These are phyloP conservation scores for Tulasnella sp. DNA, from an alignment of 768 basidiomycete species.

Conservation along the genomic window DNA sequence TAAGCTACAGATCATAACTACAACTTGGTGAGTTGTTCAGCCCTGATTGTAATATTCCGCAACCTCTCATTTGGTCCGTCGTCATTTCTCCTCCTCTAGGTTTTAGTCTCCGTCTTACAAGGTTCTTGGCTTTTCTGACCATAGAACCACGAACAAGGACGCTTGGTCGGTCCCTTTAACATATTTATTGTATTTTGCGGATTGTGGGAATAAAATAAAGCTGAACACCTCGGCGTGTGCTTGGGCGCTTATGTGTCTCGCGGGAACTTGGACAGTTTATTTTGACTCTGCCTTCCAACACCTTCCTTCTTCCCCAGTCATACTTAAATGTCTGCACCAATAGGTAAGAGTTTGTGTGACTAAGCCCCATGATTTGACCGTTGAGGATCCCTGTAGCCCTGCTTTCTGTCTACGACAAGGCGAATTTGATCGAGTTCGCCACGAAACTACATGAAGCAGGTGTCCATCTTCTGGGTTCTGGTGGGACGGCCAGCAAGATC, in stretches of 20 bases:
- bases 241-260: too few species aligned
- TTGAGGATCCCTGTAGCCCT: slow-evolving; percentile 45
- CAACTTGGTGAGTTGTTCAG: too few species aligned
- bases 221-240: too few species aligned
- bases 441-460: slow-evolving; percentile 71
- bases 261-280: background rate
- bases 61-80: too few species aligned
- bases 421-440: slow-evolving; percentile 78
- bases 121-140: too few species aligned
- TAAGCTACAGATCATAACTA: too few species aligned
- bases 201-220: too few species aligned
- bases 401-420: slow-evolving; percentile 94
- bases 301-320: background rate
- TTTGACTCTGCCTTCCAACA: slow-evolving; percentile 5
- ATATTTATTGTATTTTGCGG: too few species aligned
- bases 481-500: slow-evolving; percentile 96
- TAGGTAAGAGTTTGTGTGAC: background rate
- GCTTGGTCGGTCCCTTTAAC: too few species aligned
- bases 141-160: too few species aligned
- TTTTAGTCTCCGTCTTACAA: background rate
- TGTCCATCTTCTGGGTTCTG: slow-evolving; percentile 84
- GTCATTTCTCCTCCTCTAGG: background rate
- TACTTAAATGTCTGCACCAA: slow-evolving; percentile 10
- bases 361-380: too few species aligned
- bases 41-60: too few species aligned